phyloP scores from a whole-genome alignment of 352 stramenopile genomes.

The Pseudoperonospora humuli region DNA sequence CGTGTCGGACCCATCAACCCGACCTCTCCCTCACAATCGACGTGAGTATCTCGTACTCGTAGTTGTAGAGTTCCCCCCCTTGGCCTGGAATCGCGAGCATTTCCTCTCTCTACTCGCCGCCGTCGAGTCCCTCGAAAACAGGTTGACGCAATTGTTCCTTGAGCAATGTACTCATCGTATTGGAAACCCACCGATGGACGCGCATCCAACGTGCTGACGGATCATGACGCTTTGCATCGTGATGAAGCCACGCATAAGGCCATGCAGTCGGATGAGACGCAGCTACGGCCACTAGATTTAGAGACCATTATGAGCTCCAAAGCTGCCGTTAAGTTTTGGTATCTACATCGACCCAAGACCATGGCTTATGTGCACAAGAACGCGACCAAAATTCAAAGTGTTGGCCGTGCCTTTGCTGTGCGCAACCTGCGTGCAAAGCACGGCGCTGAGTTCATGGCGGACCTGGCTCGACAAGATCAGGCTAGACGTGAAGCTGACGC shows the following conservation, averaged over 20 bases:
- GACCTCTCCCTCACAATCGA: too few species aligned
- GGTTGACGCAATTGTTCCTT: neutral
- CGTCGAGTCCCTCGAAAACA: slow-evolving; percentile 11
- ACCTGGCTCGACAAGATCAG: slow-evolving; percentile 61
- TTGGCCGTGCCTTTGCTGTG: slow-evolving; percentile 72
- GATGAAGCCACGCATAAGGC: slow-evolving; percentile 68
- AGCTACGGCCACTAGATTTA: slow-evolving; percentile 70
- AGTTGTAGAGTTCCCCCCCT: neutral
- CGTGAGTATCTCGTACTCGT: too few species aligned
- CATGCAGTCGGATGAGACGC: slow-evolving; percentile 75
- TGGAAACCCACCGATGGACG: slow-evolving; percentile 67
- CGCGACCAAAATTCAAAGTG: slow-evolving; percentile 77
- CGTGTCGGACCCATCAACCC: too few species aligned
- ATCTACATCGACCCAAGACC: slow-evolving; percentile 81
- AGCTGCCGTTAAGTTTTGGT: slow-evolving; percentile 85
- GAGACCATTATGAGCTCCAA: slow-evolving; percentile 86
- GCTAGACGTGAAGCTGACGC: slow-evolving; percentile 49
- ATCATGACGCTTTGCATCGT: slow-evolving; percentile 78
- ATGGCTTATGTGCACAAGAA: slow-evolving; percentile 88
- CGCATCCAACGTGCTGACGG: slow-evolving; percentile 64
- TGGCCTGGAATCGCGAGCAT: slow-evolving; percentile 12
- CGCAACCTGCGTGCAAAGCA: slow-evolving; percentile 64
- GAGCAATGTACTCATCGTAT: slow-evolving; percentile 82
- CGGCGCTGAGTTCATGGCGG: slow-evolving; percentile 73
- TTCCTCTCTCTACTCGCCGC: slow-evolving; percentile 25